phyloP scores from a whole-genome alignment of 345 rosid species.

The Isatis tinctoria region DNA sequence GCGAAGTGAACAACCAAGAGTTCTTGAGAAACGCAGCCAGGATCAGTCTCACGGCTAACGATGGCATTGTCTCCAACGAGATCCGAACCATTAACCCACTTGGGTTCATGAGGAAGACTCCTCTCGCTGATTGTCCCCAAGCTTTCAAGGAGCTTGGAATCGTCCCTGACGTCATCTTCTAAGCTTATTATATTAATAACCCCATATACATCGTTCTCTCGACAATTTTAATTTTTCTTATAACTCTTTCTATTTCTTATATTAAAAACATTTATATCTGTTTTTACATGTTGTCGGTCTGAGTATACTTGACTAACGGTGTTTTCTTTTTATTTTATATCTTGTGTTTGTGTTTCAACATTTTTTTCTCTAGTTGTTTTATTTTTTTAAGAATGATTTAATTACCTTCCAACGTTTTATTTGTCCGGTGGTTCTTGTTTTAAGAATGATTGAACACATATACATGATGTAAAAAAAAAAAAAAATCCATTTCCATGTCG shows the following conservation, averaged over 20 bases:
- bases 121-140: constrained; percentile 42
- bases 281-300: constrained; percentile 1
- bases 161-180: constrained; percentile 24
- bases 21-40: constrained; percentile 40
- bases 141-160: constrained; percentile 60
- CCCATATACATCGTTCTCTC: background rate
- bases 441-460: background rate
- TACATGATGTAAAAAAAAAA: background rate
- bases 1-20: constrained; percentile 35
- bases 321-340: background rate
- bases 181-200: background rate
- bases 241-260: background rate
- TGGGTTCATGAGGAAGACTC: constrained; percentile 49
- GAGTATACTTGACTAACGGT: constrained; percentile 8
- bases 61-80: constrained; percentile 42
- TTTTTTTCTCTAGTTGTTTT: background rate
- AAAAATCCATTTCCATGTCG: background rate
- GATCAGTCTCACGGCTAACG: constrained; percentile 46
- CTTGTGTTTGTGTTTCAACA: constrained; percentile 1
- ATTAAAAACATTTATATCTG: background rate
- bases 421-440: too few relatives aligned
- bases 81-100: constrained; percentile 52
- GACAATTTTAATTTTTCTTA: background rate
- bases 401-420: background rate
- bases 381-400: constrained; percentile 8